Conservation (phyloP, 2,329 filamentous ascomycete species). For the Fusarium sp. region DNA sequence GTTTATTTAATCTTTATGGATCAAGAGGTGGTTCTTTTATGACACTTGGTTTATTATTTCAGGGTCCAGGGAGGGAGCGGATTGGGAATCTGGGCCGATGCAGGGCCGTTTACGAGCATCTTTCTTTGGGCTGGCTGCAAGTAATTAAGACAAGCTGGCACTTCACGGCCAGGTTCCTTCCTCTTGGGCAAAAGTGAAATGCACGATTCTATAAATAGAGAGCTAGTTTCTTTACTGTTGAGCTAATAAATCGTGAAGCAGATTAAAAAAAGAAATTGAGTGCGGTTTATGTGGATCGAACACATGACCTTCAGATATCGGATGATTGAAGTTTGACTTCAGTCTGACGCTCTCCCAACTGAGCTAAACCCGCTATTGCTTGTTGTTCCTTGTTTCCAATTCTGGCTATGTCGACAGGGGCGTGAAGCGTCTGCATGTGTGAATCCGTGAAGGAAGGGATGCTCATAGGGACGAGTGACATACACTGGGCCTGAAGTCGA, state of each 20-base stretch:
- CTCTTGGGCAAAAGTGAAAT: background rate
- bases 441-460: background rate
- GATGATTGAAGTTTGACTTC: slow-evolving; percentile 24
- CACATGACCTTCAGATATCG: slow-evolving; percentile 48
- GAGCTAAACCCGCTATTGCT: slow-evolving; percentile 47
- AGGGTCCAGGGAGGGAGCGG: background rate
- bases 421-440: background rate
- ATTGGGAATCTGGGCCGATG: background rate
- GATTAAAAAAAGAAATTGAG: slow-evolving; percentile 19
- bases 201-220: background rate
- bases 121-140: background rate
- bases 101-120: background rate
- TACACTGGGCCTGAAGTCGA: background rate
- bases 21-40: background rate
- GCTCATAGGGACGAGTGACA: background rate
- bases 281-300: slow-evolving; percentile 49
- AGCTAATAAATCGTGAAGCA: background rate
- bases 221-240: background rate
- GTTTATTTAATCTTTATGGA: slow-evolving; percentile 2
- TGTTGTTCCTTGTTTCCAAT: rapidly evolving
- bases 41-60: slow-evolving; percentile 7
- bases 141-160: background rate
- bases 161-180: background rate
- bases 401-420: background rate
- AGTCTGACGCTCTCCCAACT: slow-evolving; percentile 46